Evolutionary conservation across 176 grass and related monocot genomes (phyloP).

Genomic region (Cymbopogon citratus): DNA sequence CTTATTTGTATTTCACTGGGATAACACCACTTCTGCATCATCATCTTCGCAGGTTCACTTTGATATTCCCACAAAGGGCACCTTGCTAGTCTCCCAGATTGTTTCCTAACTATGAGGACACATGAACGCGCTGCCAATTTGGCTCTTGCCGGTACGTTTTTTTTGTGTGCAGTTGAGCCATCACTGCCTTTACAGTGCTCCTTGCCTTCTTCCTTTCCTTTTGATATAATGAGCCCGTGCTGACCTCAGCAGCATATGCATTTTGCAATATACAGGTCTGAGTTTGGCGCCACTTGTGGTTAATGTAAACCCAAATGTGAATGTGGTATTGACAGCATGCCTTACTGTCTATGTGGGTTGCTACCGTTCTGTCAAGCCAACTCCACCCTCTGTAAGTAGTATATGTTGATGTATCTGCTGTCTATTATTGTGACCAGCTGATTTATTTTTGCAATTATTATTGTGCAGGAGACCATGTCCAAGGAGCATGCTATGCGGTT

Average conservation of each 20-base stretch:
- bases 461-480: too few species aligned
- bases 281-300: too few species aligned
- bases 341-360: too few species aligned
- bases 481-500: too few species aligned
- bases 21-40: background rate
- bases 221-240: background rate
- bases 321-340: too few species aligned
- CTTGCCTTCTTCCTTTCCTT: background rate
- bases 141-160: slow-evolving; percentile 61
- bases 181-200: background rate
- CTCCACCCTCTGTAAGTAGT: too few species aligned
- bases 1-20: background rate
- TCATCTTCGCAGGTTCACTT: background rate
- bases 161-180: background rate
- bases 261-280: slow-evolving; percentile 36
- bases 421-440: too few species aligned
- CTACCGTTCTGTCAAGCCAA: too few species aligned
- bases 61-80: background rate
- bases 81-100: background rate
- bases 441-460: too few species aligned
- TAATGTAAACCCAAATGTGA: too few species aligned
- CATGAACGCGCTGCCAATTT: slow-evolving; percentile 64
- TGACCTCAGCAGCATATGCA: background rate
- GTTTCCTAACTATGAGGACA: slow-evolving; percentile 38
- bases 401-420: too few species aligned